Base-by-base conservation (phyloP, 306 rosid species). In the Carpinus fangiana region DNA sequence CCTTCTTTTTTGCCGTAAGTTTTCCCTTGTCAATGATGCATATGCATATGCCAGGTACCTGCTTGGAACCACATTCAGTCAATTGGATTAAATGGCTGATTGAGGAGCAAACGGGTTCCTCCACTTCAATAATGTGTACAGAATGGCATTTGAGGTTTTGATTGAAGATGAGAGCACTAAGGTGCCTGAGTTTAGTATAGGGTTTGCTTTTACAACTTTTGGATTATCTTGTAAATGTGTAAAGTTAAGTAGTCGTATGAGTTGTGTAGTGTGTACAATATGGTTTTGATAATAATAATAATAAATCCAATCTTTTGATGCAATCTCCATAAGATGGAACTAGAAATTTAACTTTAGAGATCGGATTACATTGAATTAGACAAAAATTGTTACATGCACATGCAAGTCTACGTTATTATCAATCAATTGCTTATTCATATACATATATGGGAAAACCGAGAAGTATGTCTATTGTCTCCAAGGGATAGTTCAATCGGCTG, bases 61-160 rank as follows among this genome's bases (percentile, higher is more conserved):
- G 75, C 78, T 89, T 90, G 97, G 97, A 92, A 90, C 97, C 93
- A 67, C 92, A 21, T 78, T 82, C 82, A 28, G 91, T 79, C 84
- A 81, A 23, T 78, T 70, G 41, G 77, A 76, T 31, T 16, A 38
- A 57, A 81, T 82, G 88, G 53, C 89, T 79, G 90, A 79, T 75
- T 70, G 89, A 57, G 94, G 98, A 92, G 93, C 92, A 90, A 85
- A 73, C 47, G 26, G 90, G 88, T 71, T 81, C 83, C 86, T 85
- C 82, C 79, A 75, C 54, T 73, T 81, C 20, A 73, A 67, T 70
- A 74, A 36, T 79, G 75, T 83, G 89, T 87, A 90, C 78, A 85
- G 74, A 84, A 84, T 46, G 81, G 73, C 59, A 78, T 71, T 82
- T 59, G 38, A 54, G 9, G 72, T 64, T 72, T 56, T 28, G 78